Evolutionary conservation across 805 yeast genomes (phyloP).

Genomic region (Cyberlindnera xylosilytica): DNA sequence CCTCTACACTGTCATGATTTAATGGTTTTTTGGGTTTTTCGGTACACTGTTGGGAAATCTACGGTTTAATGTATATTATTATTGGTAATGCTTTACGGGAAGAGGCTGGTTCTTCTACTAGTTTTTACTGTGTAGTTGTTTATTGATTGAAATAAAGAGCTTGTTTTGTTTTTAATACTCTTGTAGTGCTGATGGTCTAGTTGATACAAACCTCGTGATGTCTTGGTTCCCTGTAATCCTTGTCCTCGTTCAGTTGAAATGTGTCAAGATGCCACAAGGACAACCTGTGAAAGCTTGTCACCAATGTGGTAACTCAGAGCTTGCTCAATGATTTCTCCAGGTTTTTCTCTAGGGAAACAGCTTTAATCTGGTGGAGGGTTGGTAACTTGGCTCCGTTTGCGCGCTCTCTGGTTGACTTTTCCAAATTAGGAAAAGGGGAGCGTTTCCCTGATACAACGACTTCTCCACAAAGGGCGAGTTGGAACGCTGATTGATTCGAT

Average conservation of each 20-base stretch:
- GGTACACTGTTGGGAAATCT: constrained; percentile 15
- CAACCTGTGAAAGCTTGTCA: no score
- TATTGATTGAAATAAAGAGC: neutral
- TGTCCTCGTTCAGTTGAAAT: no score
- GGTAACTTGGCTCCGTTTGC: no score
- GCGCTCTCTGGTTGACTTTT: constrained; percentile 4
- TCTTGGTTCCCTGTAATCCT: no score
- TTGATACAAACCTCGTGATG: no score
- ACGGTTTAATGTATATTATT: constrained; percentile 19
- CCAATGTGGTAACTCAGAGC: no score
- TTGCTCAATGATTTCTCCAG: no score
- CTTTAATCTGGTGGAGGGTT: no score
- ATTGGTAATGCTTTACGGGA: constrained; percentile 18
- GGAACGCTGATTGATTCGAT: constrained; percentile 4
- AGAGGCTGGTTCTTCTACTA: constrained; percentile 6
- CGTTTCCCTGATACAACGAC: neutral
- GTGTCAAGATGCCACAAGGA: no score
- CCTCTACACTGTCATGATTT: constrained; percentile 7
- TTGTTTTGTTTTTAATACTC: neutral
- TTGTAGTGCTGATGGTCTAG: no score
- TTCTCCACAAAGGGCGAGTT: constrained; percentile 9
- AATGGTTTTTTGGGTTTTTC: constrained; percentile 9
- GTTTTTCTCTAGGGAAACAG: neutral
- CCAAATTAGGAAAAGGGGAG: constrained; percentile 8
- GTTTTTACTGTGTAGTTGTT: constrained; percentile 4